phyloP scores from a whole-genome alignment of 129 eudicot species.

The Flaveria brownii region DNA sequence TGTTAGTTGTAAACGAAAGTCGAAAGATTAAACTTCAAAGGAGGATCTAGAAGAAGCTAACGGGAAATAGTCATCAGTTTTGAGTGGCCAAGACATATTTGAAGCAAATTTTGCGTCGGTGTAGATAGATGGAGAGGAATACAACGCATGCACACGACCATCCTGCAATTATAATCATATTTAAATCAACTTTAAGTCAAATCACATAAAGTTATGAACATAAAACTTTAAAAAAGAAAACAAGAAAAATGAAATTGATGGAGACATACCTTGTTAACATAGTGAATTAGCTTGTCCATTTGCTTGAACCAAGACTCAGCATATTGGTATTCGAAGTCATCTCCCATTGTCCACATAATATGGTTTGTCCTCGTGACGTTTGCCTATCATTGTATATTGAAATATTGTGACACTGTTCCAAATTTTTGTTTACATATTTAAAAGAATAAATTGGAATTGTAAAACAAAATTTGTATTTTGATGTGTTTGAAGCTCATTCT shows the following conservation, averaged over 20 bases:
- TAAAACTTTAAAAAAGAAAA: neutral
- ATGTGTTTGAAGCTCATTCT: neutral
- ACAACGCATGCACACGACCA: conserved; percentile 84
- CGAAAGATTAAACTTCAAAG: neutral
- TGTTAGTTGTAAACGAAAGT: neutral
- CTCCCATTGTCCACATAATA: conserved; percentile 99
- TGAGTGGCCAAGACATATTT: conserved; percentile 78
- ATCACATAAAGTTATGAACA: neutral
- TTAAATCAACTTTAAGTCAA: conserved; percentile 4
- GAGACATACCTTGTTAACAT: conserved; percentile 70
- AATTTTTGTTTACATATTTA: neutral
- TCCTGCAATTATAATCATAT: conserved; percentile 52
- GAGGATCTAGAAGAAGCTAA: conserved; percentile 34
- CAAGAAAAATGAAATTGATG: neutral
- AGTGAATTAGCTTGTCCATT: conserved; percentile 90
- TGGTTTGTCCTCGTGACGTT: conserved; percentile 85
- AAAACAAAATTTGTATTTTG: neutral
- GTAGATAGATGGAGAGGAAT: conserved; percentile 88
- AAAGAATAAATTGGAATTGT: neutral
- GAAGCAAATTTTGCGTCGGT: conserved; percentile 79
- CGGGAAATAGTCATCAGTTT: conserved; percentile 87
- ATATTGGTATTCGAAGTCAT: conserved; percentile 87
- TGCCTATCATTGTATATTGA: conserved; percentile 42
- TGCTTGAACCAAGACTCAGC: conserved; percentile 98
- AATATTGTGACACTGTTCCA: neutral